Evolutionary conservation across 1,284 basidiomycete species (phyloP).

Genomic region (Malassezia pachydermatis): DNA sequence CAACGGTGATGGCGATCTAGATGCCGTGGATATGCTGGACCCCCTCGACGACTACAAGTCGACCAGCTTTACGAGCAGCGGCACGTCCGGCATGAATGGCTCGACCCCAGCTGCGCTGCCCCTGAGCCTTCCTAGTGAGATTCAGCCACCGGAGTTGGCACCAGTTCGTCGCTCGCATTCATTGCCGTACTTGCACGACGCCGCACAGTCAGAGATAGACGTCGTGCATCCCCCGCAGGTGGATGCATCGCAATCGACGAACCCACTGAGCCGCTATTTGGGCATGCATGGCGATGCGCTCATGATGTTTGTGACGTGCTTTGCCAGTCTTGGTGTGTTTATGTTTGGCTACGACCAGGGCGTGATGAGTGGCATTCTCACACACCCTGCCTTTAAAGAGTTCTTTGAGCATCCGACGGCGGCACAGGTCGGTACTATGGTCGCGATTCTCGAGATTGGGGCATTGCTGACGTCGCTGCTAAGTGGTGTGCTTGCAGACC

Average conservation of each 20-base stretch:
- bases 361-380: constrained; percentile 64
- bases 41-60: constrained; percentile 5
- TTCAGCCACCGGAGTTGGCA: neutral
- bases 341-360: constrained; percentile 56
- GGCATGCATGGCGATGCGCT: constrained; percentile 39
- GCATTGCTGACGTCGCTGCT: constrained; percentile 70
- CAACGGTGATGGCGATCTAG: neutral
- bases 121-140: neutral
- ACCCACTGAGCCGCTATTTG: constrained; percentile 25
- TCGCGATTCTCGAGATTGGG: constrained; percentile 76
- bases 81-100: neutral
- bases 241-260: constrained; percentile 17
- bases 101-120: constrained; percentile 7
- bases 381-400: constrained; percentile 75
- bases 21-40: neutral
- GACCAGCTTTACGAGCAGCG: neutral
- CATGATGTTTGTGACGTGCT: constrained; percentile 54
- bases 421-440: constrained; percentile 58
- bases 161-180: constrained; percentile 11
- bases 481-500: constrained; percentile 76
- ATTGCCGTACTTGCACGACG: neutral
- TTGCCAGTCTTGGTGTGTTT: constrained; percentile 78
- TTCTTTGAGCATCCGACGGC: constrained; percentile 56
- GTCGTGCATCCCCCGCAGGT: neutral
- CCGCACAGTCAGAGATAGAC: neutral